phyloP scores from a whole-genome alignment of 1,139 yeast species.

The Scheffersomyces stambukii region DNA sequence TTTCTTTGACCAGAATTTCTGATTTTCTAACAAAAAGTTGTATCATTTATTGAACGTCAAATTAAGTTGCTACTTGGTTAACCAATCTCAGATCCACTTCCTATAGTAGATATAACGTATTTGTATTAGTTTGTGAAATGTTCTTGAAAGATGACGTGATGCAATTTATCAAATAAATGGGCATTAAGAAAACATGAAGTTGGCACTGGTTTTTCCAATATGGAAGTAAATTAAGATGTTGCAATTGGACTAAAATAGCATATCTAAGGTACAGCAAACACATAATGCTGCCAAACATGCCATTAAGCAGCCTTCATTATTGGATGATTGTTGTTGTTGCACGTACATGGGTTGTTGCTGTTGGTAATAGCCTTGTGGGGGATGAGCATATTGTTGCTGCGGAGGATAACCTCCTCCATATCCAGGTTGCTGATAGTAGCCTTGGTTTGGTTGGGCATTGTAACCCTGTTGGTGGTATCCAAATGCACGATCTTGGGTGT shows the following conservation, averaged over 20 bases:
- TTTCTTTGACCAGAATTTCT: too few species aligned
- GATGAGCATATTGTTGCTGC: conserved; percentile 29
- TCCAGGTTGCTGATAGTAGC: conserved; percentile 10
- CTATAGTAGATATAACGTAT: too few species aligned
- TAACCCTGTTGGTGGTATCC: conserved; percentile 26
- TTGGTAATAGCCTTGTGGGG: conserved; percentile 20
- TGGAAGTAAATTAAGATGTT: too few species aligned
- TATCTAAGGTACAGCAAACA: conserved; percentile 70
- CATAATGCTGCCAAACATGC: conserved; percentile 73
- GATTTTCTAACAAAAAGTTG: too few species aligned
- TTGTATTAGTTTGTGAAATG: too few species aligned
- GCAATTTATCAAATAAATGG: too few species aligned
- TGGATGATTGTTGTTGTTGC: conserved; percentile 45
- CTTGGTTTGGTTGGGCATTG: conserved; percentile 14
- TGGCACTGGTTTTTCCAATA: too few species aligned
- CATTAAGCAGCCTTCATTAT: conserved; percentile 51
- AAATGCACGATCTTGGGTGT: conserved; percentile 29
- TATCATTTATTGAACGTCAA: too few species aligned
- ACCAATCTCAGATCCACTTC: too few species aligned
- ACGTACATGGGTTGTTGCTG: conserved; percentile 62
- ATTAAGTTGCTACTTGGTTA: too few species aligned
- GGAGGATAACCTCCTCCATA: conserved; percentile 26
- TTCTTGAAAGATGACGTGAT: too few species aligned
- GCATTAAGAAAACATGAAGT: too few species aligned
- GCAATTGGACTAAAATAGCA: conserved; percentile 44